Percentiles rank a stretch among this genome's conserved stretches.
Evolutionary conservation across 257 asterid species (phyloP).

Genomic region (Eustoma russellianum): DNA sequence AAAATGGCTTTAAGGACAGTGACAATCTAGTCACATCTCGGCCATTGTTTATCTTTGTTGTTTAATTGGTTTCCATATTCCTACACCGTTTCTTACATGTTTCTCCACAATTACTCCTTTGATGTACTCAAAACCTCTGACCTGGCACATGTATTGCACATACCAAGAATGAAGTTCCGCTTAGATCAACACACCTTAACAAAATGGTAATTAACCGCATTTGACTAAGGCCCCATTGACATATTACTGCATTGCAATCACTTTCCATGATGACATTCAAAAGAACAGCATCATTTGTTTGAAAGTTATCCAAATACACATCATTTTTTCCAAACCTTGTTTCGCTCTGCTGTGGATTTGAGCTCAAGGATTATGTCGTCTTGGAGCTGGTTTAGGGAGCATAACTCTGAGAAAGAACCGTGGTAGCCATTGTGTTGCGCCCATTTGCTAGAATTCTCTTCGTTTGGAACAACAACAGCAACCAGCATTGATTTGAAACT

Average conservation of each 20-base stretch:
- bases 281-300: no score
- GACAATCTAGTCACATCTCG: no score
- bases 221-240: not conserved
- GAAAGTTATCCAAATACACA: no score
- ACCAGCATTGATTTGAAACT: constrained; percentile 73
- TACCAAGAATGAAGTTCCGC: not conserved
- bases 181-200: not conserved
- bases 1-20: no score
- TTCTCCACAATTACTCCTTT: constrained; percentile 72
- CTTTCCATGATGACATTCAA: no score
- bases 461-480: constrained; percentile 87
- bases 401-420: constrained; percentile 44
- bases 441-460: constrained; percentile 59
- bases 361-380: constrained; percentile 57
- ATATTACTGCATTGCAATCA: no score
- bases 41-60: no score
- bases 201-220: not conserved
- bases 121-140: constrained; percentile 83
- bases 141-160: constrained; percentile 22
- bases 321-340: constrained; percentile 42
- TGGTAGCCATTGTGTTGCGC: constrained; percentile 46
- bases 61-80: no score
- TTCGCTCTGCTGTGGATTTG: constrained; percentile 76
- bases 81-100: no score
- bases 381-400: constrained; percentile 51